Evolutionary conservation across 2,329 filamentous ascomycete species (phyloP).

Genomic region (Pezicula rhizophila): DNA sequence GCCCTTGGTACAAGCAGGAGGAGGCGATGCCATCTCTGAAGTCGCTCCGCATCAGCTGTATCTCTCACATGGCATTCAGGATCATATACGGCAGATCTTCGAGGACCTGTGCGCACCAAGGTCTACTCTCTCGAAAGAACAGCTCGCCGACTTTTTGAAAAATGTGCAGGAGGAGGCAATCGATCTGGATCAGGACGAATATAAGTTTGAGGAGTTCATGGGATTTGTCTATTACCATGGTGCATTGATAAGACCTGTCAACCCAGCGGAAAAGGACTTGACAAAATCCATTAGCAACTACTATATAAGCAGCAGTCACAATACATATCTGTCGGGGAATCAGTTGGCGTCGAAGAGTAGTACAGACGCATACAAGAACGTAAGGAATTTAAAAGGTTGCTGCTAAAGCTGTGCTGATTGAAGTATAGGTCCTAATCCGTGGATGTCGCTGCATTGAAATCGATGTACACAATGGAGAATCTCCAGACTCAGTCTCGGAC

Average conservation of each 20-base stretch:
- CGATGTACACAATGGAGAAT: conserved; percentile 81
- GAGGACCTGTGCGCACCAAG: conserved; percentile 34
- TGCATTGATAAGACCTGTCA: conserved; percentile 16
- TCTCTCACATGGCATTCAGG: conserved; percentile 43
- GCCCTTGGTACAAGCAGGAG: conserved; percentile 18
- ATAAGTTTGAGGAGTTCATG: conserved; percentile 27
- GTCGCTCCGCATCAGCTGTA: conserved; percentile 27
- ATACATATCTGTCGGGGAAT: conserved; percentile 85
- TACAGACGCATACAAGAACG: conserved; percentile 70
- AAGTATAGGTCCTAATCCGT: conserved; percentile 56
- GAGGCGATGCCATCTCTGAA: conserved; percentile 18
- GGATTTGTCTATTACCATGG: conserved; percentile 22
- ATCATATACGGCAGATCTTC: conserved; percentile 43
- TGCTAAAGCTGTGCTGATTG: conserved; percentile 4
- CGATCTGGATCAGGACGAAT: conserved; percentile 20
- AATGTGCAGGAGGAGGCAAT: conserved; percentile 34
- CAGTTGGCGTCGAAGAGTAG: conserved; percentile 75
- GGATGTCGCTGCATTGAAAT: conserved; percentile 91
- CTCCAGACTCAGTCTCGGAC: conserved; percentile 23
- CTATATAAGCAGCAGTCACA: conserved; percentile 92
- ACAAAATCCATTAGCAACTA: conserved; percentile 53
- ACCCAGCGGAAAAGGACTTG: conserved; percentile 20
- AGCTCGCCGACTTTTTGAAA: conserved; percentile 44
- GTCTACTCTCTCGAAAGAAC: conserved; percentile 29
- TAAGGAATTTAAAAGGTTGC: conserved; percentile 31